Percentiles rank a stretch among this genome's conserved stretches.
Evolutionary conservation across 208 protist genomes (phyloP).

Genomic region (Zelonia costaricensis): DNA sequence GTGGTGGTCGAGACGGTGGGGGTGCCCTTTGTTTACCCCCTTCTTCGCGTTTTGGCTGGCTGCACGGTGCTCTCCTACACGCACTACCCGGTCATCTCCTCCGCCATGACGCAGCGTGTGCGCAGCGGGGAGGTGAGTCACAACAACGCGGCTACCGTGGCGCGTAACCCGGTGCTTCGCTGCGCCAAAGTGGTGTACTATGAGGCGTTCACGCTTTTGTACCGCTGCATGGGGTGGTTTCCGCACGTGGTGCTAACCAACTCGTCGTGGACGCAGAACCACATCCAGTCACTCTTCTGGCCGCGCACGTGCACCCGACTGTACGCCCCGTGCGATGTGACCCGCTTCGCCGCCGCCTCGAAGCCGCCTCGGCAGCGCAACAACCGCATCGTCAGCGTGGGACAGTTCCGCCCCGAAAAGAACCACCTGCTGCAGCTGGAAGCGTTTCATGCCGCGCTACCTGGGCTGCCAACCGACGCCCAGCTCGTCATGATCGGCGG

Average conservation of each 20-base stretch:
- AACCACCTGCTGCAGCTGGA: slow-evolving; percentile 95
- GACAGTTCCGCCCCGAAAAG: slow-evolving; percentile 98
- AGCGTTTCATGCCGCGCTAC: slow-evolving; percentile 69
- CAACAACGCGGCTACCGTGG: slow-evolving; percentile 85
- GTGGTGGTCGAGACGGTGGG: slow-evolving; percentile 96
- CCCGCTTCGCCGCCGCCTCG: slow-evolving; percentile 37
- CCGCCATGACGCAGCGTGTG: slow-evolving; percentile 77
- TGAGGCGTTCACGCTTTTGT: slow-evolving; percentile 85
- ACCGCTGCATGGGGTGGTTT: slow-evolving; percentile 83
- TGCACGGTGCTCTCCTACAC: slow-evolving; percentile 93
- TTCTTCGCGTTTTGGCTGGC: slow-evolving; percentile 85
- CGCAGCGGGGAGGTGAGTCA: slow-evolving; percentile 36
- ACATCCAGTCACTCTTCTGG: slow-evolving; percentile 90
- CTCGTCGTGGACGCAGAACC: slow-evolving; percentile 96
- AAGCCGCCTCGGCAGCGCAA: slow-evolving; percentile 35
- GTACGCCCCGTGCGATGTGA: slow-evolving; percentile 94
- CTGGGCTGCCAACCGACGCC: slow-evolving; percentile 39
- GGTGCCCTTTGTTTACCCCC: slow-evolving; percentile 94
- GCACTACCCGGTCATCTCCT: slow-evolving; percentile 98
- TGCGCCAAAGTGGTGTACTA: slow-evolving; percentile 89
- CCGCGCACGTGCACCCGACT: slow-evolving; percentile 49
- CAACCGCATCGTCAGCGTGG: slow-evolving; percentile 92
- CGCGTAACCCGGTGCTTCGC: slow-evolving; percentile 40
- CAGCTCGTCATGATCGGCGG: slow-evolving; percentile 90
- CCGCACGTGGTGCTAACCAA: slow-evolving; percentile 93